A percentile compares a stretch with the other conserved stretches of the same genome.
Evolutionary conservation across 164 flowering plant genomes (phyloP).

Genomic region (Tetrastigma voinierianum): DNA sequence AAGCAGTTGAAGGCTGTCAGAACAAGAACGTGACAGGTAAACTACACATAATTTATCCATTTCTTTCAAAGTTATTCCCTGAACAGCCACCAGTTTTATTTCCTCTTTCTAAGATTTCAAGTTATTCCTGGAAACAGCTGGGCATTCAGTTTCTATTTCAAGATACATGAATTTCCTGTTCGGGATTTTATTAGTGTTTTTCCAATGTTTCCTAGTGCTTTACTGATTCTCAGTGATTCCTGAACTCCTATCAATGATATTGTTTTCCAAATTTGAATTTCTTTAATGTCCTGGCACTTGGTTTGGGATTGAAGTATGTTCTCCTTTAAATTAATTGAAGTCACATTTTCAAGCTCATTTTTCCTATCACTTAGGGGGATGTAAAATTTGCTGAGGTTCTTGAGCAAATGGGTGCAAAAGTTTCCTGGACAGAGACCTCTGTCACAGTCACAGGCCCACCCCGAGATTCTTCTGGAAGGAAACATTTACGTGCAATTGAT

Average conservation of each 20-base stretch:
- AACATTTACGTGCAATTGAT: slow-evolving; percentile 78
- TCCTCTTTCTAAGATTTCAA: too few species aligned
- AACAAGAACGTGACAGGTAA: slow-evolving; percentile 95
- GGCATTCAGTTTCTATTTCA: too few species aligned
- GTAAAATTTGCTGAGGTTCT: slow-evolving; percentile 99
- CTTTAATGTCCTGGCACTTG: not conserved
- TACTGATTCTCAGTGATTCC: not conserved
- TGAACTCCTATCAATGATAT: not conserved
- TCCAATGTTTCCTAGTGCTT: not conserved
- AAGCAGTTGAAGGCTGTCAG: slow-evolving; percentile 99
- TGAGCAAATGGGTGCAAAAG: slow-evolving; percentile 94
- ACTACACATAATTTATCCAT: not conserved
- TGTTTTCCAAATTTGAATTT: not conserved
- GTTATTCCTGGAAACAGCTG: too few species aligned
- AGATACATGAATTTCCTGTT: too few species aligned
- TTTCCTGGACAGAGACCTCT: slow-evolving; percentile 92
- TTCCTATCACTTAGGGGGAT: slow-evolving; percentile 64
- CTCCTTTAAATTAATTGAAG: not conserved
- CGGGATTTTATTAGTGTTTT: not conserved
- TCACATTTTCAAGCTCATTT: not conserved
- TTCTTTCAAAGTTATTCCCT: not conserved
- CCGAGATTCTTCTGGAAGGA: slow-evolving; percentile 49
- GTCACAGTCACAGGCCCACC: slow-evolving; percentile 95
- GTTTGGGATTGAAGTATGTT: not conserved
- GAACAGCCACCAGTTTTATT: not conserved